These are phyloP conservation scores for Vitis hybrid DNA, from an alignment of 177 flowering plant species.

Conservation along the genomic window DNA sequence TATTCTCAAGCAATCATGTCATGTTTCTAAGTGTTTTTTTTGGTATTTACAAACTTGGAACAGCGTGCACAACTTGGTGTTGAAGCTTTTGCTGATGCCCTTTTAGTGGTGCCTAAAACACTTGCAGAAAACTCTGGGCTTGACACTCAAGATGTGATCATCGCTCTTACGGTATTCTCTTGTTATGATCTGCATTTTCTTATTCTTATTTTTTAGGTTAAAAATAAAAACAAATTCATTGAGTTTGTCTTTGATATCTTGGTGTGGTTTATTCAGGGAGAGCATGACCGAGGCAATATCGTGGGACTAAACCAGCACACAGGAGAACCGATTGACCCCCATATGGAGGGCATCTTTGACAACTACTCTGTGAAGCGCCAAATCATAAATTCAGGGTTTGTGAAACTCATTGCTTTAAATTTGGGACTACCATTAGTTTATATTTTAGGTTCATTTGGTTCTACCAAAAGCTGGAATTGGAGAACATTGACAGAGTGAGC, in stretches of 20 bases:
- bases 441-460: background rate
- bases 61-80: constrained; percentile 99
- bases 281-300: constrained; percentile 87
- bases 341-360: constrained; percentile 98
- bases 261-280: constrained; percentile 50
- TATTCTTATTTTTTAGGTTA: background rate
- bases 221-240: background rate
- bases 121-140: constrained; percentile 98
- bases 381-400: constrained; percentile 90
- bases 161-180: constrained; percentile 68
- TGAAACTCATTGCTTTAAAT: background rate
- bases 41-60: constrained; percentile 14
- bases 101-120: constrained; percentile 95
- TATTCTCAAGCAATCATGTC: background rate
- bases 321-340: constrained; percentile 92
- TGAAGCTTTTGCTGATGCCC: constrained; percentile 98
- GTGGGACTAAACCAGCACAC: constrained; percentile 89
- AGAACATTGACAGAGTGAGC: too few species aligned
- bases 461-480: background rate
- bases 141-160: constrained; percentile 93
- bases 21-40: background rate
- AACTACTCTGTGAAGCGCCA: constrained; percentile 97
- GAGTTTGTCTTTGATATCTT: background rate
- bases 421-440: background rate
- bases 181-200: background rate